Percentiles rank a stretch among this genome's conserved stretches.
These are phyloP conservation scores for Botryobasidium botryosum DNA, from an alignment of 768 basidiomycete species.

Conservation along the genomic window DNA sequence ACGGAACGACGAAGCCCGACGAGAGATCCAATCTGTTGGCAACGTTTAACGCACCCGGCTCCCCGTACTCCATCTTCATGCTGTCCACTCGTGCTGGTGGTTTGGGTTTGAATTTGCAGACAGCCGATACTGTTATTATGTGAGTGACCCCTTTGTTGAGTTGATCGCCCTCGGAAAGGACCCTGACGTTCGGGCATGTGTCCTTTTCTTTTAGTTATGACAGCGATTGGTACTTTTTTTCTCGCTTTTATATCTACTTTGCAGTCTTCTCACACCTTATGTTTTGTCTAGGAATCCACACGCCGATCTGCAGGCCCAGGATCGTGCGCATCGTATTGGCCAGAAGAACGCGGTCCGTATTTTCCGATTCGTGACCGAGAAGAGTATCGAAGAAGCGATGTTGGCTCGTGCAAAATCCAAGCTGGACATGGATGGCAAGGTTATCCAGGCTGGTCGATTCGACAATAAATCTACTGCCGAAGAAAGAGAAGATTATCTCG, in stretches of 20 bases:
- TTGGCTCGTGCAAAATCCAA: constrained; percentile 89
- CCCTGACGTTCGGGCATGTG: neutral
- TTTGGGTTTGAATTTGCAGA: constrained; percentile 86
- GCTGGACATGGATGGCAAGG: constrained; percentile 97
- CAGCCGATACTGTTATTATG: constrained; percentile 94
- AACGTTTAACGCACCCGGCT: constrained; percentile 75
- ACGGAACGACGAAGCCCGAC: constrained; percentile 92
- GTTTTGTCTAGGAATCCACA: constrained; percentile 71
- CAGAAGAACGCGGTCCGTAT: constrained; percentile 97
- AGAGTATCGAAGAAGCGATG: constrained; percentile 97
- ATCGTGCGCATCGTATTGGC: constrained; percentile 98
- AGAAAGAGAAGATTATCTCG: constrained; percentile 91
- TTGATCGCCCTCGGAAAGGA: constrained; percentile 2
- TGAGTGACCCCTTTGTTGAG: constrained; percentile 23
- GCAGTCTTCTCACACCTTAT: constrained; percentile 21
- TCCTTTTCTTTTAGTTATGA: constrained; percentile 39
- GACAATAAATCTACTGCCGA: constrained; percentile 97
- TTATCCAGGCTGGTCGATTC: constrained; percentile 97
- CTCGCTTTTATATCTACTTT: constrained; percentile 6
- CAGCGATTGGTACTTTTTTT: constrained; percentile 42
- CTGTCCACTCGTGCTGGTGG: constrained; percentile 88
- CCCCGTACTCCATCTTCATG: constrained; percentile 82
- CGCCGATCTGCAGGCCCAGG: constrained; percentile 97
- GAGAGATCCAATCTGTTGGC: constrained; percentile 79
- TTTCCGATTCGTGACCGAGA: constrained; percentile 90